Base-by-base conservation (phyloP, 2,329 filamentous ascomycete genomes). In the Bipolaris oryzae region DNA sequence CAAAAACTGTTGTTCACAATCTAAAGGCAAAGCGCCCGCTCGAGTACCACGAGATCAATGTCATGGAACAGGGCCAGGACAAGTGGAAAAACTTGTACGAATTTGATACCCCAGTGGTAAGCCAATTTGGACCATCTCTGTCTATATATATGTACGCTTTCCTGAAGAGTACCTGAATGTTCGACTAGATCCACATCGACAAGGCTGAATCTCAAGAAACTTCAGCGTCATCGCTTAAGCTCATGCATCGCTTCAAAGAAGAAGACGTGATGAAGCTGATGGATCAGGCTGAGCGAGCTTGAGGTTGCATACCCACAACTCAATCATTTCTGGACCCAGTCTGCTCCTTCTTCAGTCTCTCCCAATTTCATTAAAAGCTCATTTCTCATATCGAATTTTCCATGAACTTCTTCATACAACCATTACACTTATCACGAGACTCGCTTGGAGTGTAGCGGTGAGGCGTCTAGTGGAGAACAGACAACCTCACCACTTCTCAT, bases 21-120 rank as follows among this genome's bases (percentile, higher is more conserved):
- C 88, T 92, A 7, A 89, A 85, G 84, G 84, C 89, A 55, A 75
- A 78, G 25, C 80, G 87, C 23, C 87, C 87, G 0, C 91, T 93
- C 74, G 82, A 82, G 16, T 92, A 87, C 74, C 79, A 81, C 7
- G 89, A 92, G 74, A 80, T 91, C 58, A 83, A 92, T 70, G 85
- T 93, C 46, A 85, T 90, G 77, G 82, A 84, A 46, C 80, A 84
- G 0, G 84, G 86, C 23, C 82, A 83, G 15, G 83, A 85, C 60
- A 77, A 80, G 21, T 94, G 90, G 90, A 87, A 85, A 68, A 82
- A 87, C 46, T 70, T 92, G 1, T 94, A 94, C 71, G 90, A 92
- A 55, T 91, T 92, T 72, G 90, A 94, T 65, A 90, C 91, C 7
- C 90, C 90, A 0, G 90, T 93, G 69, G 90, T 93, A 79, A 69